Conservation (phyloP, 1,284 basidiomycete species). For the Irpex lacteus region DNA sequence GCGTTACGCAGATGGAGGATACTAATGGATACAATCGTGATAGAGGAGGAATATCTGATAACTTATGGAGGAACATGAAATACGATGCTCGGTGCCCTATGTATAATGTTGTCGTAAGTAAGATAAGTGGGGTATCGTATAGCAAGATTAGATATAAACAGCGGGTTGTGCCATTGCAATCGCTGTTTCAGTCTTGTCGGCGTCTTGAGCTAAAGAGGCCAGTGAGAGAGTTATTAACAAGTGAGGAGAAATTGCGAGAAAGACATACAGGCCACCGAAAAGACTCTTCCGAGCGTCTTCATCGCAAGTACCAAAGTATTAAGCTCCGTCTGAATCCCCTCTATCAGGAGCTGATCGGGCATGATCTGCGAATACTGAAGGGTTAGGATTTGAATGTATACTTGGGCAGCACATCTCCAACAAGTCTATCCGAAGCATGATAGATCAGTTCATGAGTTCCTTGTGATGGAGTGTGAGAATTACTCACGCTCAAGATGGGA, state of each 20-base stretch:
- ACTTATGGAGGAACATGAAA: neutral
- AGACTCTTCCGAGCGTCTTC: slow-evolving; percentile 32
- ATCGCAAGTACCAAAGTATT: slow-evolving; percentile 32
- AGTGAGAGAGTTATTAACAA: neutral
- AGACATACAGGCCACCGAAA: slow-evolving; percentile 34
- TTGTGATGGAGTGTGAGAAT: neutral
- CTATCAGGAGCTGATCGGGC: slow-evolving; percentile 19
- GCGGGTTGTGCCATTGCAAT: slow-evolving; percentile 2
- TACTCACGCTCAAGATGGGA: slow-evolving; percentile 38
- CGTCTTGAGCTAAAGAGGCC: slow-evolving; percentile 5
- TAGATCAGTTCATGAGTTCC: neutral
- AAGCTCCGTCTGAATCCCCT: slow-evolving; percentile 30
- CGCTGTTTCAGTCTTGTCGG: slow-evolving; percentile 6
- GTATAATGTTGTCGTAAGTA: neutral
- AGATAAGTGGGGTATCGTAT: neutral
- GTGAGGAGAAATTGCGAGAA: neutral
- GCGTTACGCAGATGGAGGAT: neutral
- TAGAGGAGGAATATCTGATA: neutral
- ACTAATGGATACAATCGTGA: neutral
- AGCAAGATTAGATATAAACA: neutral
- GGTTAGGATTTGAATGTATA: slow-evolving; percentile 33
- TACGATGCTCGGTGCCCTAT: neutral
- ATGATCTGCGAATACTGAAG: slow-evolving; percentile 18
- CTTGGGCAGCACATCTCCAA: slow-evolving; percentile 39
- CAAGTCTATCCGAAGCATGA: slow-evolving; percentile 28